phyloP scores from a whole-genome alignment of 345 rosid species.

The Bretschneidera sinensis region DNA sequence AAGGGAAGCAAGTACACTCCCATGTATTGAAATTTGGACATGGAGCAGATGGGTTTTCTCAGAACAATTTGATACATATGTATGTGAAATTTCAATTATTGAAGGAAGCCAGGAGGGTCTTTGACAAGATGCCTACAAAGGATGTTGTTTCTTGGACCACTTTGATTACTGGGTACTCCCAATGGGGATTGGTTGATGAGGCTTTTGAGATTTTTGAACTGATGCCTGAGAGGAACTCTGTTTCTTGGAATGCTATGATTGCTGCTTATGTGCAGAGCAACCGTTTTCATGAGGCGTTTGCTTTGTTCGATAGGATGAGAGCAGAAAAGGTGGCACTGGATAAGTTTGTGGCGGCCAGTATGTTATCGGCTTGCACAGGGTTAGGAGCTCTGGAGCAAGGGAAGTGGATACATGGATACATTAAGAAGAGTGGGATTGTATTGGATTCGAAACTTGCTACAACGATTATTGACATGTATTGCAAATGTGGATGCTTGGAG shows the following conservation, averaged over 20 bases:
- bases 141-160: conserved; percentile 38
- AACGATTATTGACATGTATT: conserved; percentile 42
- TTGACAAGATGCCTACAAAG: conserved; percentile 20
- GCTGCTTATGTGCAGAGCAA: conserved; percentile 40
- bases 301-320: conserved; percentile 41
- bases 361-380: conserved; percentile 38
- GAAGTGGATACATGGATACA: conserved; percentile 32
- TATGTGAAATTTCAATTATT: conserved; percentile 26
- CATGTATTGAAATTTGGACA: conserved; percentile 39
- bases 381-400: conserved; percentile 40
- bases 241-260: conserved; percentile 47
- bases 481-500: conserved; percentile 45
- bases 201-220: conserved; percentile 34
- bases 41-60: conserved; percentile 22
- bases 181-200: conserved; percentile 36
- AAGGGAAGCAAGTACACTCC: conserved; percentile 41
- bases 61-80: conserved; percentile 44
- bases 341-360: conserved; percentile 35
- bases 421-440: conserved; percentile 26
- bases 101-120: conserved; percentile 35
- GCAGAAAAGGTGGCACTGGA: conserved; percentile 31
- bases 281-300: conserved; percentile 41
- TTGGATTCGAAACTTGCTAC: conserved; percentile 37
- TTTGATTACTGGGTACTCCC: conserved; percentile 43
- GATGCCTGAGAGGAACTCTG: conserved; percentile 39